Conservation (phyloP, 306 rosid species). For the Trifolium dubium region DNA sequence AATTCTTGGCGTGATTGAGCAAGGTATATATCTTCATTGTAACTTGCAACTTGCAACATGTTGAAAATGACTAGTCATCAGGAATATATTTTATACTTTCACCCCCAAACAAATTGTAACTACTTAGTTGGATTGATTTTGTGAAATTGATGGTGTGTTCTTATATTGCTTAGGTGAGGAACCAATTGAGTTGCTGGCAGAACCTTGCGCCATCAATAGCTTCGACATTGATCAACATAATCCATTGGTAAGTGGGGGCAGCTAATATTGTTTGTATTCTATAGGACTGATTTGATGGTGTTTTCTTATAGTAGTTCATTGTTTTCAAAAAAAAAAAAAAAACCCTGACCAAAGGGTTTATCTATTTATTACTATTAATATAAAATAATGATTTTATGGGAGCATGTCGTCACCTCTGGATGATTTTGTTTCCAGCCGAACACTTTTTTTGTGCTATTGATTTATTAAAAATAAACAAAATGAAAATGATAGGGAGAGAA, state of each 20-base stretch:
- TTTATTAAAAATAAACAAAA: not conserved
- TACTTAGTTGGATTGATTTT: not conserved
- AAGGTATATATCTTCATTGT: constrained; percentile 58
- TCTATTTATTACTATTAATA: not conserved
- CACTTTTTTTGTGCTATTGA: not conserved
- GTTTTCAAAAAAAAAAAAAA: not conserved
- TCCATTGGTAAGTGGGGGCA: constrained; percentile 71
- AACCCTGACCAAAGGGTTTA: not conserved
- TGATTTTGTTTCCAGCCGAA: not conserved
- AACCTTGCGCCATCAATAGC: constrained; percentile 94
- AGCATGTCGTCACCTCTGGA: not conserved
- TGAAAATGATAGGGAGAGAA: not conserved
- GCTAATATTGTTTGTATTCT: constrained; percentile 18
- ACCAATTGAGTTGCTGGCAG: constrained; percentile 77
- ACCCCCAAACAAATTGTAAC: no score
- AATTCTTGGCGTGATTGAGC: constrained; percentile 75
- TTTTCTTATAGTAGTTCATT: not conserved
- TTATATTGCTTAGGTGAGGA: constrained; percentile 63
- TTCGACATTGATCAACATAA: constrained; percentile 82
- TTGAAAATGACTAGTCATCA: constrained; percentile 10
- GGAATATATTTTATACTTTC: constrained; percentile 7
- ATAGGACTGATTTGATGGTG: not conserved
- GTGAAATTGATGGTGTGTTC: constrained; percentile 3
- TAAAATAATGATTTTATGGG: not conserved
- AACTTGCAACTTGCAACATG: constrained; percentile 29